These are phyloP conservation scores for Stachybotrys chartarum DNA, from an alignment of 2,329 filamentous ascomycete species.

Conservation along the genomic window DNA sequence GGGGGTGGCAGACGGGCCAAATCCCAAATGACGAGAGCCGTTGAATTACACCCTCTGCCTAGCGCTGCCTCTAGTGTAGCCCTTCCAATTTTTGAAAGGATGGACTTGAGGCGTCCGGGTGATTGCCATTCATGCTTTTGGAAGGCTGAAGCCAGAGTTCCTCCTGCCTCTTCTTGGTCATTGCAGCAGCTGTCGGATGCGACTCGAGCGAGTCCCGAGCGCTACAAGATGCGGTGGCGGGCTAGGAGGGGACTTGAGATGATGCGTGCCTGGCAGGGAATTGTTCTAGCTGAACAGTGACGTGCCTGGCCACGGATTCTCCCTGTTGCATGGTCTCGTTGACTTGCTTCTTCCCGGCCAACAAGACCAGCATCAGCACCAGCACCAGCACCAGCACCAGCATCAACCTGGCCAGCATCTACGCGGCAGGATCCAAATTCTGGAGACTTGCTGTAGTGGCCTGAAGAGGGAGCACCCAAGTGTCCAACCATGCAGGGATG, in stretches of 20 bases:
- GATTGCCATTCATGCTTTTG: neutral
- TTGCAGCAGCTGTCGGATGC: neutral
- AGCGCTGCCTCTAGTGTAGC: neutral
- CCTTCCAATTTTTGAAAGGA: neutral
- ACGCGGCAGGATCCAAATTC: too few species aligned
- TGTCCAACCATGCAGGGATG: constrained; percentile 5
- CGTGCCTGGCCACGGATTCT: too few species aligned
- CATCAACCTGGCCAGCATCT: too few species aligned
- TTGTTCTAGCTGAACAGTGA: too few species aligned
- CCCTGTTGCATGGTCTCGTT: too few species aligned
- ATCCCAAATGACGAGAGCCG: neutral
- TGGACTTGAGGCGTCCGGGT: neutral
- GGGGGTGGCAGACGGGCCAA: neutral
- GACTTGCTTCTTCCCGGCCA: too few species aligned
- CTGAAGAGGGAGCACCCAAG: constrained; percentile 6
- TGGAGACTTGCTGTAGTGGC: too few species aligned
- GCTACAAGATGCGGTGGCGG: neutral
- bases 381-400: constrained; percentile 1
- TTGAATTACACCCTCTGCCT: neutral
- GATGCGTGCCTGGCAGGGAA: too few species aligned
- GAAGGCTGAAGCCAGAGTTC: neutral
- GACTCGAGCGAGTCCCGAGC: neutral
- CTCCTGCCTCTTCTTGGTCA: neutral
- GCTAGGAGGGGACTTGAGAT: too few species aligned
- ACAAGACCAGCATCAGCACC: neutral